phyloP scores from a whole-genome alignment of 139 green algal genomes.

The Tetraselmis chui region DNA sequence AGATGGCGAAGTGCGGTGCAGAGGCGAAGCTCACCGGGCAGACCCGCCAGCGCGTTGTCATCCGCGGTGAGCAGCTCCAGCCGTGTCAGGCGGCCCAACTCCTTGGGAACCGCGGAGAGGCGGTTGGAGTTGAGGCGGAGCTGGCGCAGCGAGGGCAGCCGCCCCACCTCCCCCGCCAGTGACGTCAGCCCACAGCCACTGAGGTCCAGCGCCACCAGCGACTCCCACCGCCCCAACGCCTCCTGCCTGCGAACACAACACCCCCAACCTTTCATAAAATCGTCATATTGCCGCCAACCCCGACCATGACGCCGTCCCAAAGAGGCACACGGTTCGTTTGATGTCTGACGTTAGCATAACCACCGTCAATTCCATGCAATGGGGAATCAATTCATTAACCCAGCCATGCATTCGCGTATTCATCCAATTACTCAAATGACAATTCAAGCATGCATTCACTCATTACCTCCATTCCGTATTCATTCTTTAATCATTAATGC shows the following conservation, averaged over 20 bases:
- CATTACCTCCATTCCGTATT: no score
- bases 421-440: no score
- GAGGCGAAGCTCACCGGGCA: constrained; percentile 74
- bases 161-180: constrained; percentile 23
- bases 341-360: no score
- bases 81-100: constrained; percentile 16
- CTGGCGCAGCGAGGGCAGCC: constrained; percentile 16
- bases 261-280: no score
- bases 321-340: no score
- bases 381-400: no score
- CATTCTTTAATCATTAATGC: no score
- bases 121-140: constrained; percentile 36
- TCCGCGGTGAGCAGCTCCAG: constrained; percentile 55
- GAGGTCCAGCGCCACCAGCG: background rate
- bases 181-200: constrained; percentile 7
- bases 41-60: constrained; percentile 65
- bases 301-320: no score
- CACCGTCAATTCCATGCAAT: no score
- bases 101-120: constrained; percentile 15
- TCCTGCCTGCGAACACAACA: background rate
- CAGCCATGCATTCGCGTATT: no score
- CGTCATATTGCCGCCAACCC: no score
- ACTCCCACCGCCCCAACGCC: background rate
- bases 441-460: no score
- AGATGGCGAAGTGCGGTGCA: constrained; percentile 66